Conservation (phyloP, 2,329 filamentous ascomycete genomes). For the Colletotrichum phormii region DNA sequence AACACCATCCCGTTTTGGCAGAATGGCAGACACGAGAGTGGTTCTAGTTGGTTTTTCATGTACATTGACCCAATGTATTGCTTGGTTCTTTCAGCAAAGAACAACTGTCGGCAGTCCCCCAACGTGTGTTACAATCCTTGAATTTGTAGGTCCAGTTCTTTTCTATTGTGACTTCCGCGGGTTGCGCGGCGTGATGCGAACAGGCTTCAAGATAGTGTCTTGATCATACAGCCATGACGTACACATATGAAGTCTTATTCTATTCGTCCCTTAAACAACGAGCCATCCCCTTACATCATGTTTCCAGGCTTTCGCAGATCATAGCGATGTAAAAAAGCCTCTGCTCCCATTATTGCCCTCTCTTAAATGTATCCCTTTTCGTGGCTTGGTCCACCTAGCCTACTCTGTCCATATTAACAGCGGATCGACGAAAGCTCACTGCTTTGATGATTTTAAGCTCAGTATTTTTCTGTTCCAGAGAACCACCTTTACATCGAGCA, state of each 20-base stretch:
- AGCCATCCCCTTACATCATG: neutral
- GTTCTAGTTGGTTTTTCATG: neutral
- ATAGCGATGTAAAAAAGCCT: neutral
- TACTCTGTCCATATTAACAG: neutral
- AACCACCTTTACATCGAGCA: neutral
- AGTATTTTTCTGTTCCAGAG: neutral
- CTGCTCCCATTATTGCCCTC: neutral
- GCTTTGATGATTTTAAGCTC: neutral
- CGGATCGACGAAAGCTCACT: neutral
- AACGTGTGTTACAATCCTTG: neutral
- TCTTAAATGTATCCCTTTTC: neutral
- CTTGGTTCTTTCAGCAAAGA: neutral
- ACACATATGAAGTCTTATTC: neutral
- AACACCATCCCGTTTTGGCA: neutral
- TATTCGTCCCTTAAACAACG: neutral
- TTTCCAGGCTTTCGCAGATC: neutral
- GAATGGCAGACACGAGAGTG: neutral
- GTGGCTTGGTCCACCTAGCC: slow-evolving; percentile 6
- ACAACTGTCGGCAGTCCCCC: neutral
- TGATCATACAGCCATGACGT: neutral
- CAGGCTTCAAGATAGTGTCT: neutral
- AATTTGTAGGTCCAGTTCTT: neutral
- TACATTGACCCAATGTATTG: neutral
- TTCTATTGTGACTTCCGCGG: neutral
- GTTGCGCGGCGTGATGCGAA: neutral